Conservation (phyloP, 345 rosid species). For the Litchi chinensis region DNA sequence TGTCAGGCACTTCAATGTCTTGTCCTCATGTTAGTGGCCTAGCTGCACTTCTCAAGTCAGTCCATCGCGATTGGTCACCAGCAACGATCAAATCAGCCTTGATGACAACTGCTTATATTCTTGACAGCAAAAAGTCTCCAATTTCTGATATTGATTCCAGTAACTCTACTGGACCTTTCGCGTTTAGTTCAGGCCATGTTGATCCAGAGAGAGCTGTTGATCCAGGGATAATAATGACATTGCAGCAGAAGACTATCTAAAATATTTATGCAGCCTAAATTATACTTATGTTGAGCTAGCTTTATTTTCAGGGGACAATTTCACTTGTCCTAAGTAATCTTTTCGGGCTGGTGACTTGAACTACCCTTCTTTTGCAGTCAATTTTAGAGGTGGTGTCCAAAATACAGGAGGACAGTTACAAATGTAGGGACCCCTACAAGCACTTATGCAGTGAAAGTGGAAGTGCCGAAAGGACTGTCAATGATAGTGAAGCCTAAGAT, state of each 20-base stretch:
- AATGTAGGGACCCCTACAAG: conserved; percentile 40
- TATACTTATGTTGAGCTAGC: conserved; percentile 39
- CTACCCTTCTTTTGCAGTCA: conserved; percentile 61
- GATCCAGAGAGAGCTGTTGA: conserved; percentile 53
- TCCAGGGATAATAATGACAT: conserved; percentile 61
- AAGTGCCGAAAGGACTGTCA: conserved; percentile 42
- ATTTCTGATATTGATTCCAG: conserved; percentile 24
- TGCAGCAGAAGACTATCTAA: conserved; percentile 27
- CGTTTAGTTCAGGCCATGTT: conserved; percentile 58
- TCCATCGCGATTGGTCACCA: conserved; percentile 70
- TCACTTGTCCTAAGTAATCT: conserved; percentile 30
- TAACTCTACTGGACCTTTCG: conserved; percentile 44
- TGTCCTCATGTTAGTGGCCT: conserved; percentile 85
- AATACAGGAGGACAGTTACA: conserved; percentile 22
- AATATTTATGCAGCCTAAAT: conserved; percentile 41
- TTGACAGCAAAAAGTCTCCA: conserved; percentile 45
- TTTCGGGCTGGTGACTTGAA: conserved; percentile 49
- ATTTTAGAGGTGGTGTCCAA: conserved; percentile 11
- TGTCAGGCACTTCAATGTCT: conserved; percentile 89
- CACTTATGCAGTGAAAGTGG: conserved; percentile 39
- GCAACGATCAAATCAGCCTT: conserved; percentile 88
- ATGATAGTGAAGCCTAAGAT: conserved; percentile 38
- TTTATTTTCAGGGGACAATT: conserved; percentile 25
- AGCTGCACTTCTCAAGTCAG: conserved; percentile 51
- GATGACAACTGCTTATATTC: conserved; percentile 72